Evolutionary conservation across 768 basidiomycete species (phyloP).

Genomic region (Chalciporus piperatus): DNA sequence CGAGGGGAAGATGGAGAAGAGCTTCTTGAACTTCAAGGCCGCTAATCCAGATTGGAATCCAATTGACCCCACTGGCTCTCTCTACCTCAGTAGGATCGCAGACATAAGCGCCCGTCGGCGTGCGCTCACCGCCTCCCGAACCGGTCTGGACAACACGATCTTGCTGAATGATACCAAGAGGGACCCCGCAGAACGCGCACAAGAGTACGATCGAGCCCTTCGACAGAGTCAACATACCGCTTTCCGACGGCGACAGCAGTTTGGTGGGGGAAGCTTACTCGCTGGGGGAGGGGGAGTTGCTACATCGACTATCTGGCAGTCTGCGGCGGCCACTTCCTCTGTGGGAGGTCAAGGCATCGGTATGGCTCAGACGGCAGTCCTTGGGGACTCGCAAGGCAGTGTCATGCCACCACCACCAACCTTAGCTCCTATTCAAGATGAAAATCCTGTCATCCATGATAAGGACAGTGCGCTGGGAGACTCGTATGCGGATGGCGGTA

Average conservation of each 20-base stretch:
- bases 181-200: constrained; percentile 50
- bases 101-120: constrained; percentile 54
- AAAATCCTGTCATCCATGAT: constrained; percentile 49
- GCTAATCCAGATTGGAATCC: constrained; percentile 97
- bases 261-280: constrained; percentile 25
- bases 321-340: constrained; percentile 46
- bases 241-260: constrained; percentile 36
- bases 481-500: constrained; percentile 71
- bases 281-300: constrained; percentile 46
- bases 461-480: constrained; percentile 58
- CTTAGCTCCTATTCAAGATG: constrained; percentile 34
- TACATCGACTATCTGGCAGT: constrained; percentile 46
- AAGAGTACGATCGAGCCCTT: constrained; percentile 74
- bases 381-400: constrained; percentile 75
- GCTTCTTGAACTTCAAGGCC: constrained; percentile 93
- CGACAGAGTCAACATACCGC: constrained; percentile 64
- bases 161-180: constrained; percentile 34
- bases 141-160: constrained; percentile 26
- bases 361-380: constrained; percentile 66
- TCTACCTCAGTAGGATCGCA: constrained; percentile 85
- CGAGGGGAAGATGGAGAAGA: constrained; percentile 99
- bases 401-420: constrained; percentile 22
- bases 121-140: constrained; percentile 26
- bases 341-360: constrained; percentile 36
- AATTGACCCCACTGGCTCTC: constrained; percentile 82